Evolutionary conservation across 176 grass and related monocot species (phyloP), one percentile per base, ranked within the genome.

Genomic region (Cenchrus fungigraminus): DNA sequence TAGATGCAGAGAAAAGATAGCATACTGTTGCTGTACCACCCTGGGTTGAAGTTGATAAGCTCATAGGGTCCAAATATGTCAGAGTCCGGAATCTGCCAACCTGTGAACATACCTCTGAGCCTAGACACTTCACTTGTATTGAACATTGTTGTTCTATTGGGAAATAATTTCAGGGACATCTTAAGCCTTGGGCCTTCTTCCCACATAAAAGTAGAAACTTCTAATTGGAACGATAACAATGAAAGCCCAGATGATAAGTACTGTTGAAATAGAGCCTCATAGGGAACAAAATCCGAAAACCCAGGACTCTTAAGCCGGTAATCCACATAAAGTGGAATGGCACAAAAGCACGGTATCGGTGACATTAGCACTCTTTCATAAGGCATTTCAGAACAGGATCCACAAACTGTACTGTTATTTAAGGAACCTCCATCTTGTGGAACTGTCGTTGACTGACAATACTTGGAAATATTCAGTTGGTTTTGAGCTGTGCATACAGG

Each of bases 251-350:
- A 52, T 67, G 90, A 86, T 68, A 94, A 77, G 74, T 94, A 92
- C 8, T 72, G 11, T 73, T 92, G 87, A 83, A 94, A 94, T 42
- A 64, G 68, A 7, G 1, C 22, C 50, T 86, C 69, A 61, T 90
- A 94, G 2, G 92, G 92, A 78, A 73, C 19, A 31, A 86, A 94
- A 86, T 87, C 28, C 79, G 69, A 87, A 73, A 94, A 86, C 28
- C 92, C 92, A 73, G 92, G 92, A 88, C 92, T 94, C 82, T 94
- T 94, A 61, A 94, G 52, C 17, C 92, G 92, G 83, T 92, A 94
- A 65, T 57, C 75, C 46, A 94, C 87, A 52, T 64, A 44, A 73
- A 94, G 69, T 81, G 90, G 82, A 34, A 68, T 3, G 10, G 64
- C 78, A 81, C 92, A 94, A 20, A 29, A 85, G 71, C 90, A 94